Conservation (phyloP, 495 filamentous ascomycete species). For the Hypoxylon perforatum region DNA sequence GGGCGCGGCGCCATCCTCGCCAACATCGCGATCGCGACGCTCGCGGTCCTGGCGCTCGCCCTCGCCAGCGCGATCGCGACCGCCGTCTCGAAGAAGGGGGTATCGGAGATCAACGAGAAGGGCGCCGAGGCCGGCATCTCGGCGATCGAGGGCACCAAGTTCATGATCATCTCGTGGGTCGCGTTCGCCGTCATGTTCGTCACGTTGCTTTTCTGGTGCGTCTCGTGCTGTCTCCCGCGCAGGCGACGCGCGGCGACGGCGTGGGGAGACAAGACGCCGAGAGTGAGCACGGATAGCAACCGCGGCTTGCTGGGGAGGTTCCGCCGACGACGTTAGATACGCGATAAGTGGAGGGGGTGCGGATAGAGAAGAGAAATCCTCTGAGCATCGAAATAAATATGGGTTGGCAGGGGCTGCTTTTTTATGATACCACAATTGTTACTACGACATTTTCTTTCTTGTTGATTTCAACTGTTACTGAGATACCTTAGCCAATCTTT, state of each 20-base stretch:
- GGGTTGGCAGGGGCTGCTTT: background rate
- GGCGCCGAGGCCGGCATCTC: conserved; percentile 49
- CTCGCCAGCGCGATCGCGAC: conserved; percentile 48
- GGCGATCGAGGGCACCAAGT: conserved; percentile 45
- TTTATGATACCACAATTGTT: conserved; percentile 1
- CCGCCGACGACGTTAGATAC: conserved; percentile 12
- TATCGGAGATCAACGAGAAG: conserved; percentile 44
- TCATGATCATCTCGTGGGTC: conserved; percentile 67
- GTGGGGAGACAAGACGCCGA: conserved; percentile 24
- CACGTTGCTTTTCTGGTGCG: conserved; percentile 67
- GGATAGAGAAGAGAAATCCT: background rate
- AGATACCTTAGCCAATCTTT: too few relatives aligned
- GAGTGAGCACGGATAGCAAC: conserved; percentile 22
- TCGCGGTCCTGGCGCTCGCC: conserved; percentile 41
- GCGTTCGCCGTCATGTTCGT: conserved; percentile 70
- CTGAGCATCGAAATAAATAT: background rate
- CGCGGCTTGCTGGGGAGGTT: conserved; percentile 30
- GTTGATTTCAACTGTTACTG: too few relatives aligned
- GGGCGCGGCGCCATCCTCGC: conserved; percentile 53
- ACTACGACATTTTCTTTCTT: background rate
- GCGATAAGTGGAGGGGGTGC: background rate
- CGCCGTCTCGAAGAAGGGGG: conserved; percentile 45
- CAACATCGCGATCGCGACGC: conserved; percentile 51
- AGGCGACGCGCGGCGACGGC: conserved; percentile 57
- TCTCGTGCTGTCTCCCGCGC: conserved; percentile 62